Evolutionary conservation across 1,139 yeast genomes (phyloP).

Genomic region (Kodamaea suecica): DNA sequence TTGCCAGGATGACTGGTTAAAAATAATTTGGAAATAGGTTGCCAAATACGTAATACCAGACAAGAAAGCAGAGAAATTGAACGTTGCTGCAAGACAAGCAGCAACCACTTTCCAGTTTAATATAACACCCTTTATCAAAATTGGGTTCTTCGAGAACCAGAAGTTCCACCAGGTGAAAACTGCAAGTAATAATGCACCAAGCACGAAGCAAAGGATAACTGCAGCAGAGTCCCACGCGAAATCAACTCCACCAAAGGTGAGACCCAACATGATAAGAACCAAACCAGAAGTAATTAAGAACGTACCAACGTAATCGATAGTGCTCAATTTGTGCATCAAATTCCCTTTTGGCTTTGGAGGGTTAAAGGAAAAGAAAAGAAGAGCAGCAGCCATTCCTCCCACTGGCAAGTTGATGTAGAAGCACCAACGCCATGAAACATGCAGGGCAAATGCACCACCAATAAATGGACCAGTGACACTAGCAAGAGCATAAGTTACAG

Average conservation of each 20-base stretch:
- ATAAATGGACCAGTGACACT: slow-evolving; percentile 24
- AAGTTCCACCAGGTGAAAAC: slow-evolving; percentile 51
- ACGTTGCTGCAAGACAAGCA: slow-evolving; percentile 7
- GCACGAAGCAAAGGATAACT: slow-evolving; percentile 50
- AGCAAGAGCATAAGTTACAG: slow-evolving; percentile 20
- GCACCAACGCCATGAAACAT: slow-evolving; percentile 30
- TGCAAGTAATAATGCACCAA: slow-evolving; percentile 47
- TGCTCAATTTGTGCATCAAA: slow-evolving; percentile 35
- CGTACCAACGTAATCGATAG: slow-evolving; percentile 51
- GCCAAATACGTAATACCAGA: slow-evolving; percentile 12
- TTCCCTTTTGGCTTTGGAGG: slow-evolving; percentile 52
- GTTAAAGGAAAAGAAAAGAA: slow-evolving; percentile 35
- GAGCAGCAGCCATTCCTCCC: slow-evolving; percentile 20
- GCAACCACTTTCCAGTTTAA: slow-evolving; percentile 6
- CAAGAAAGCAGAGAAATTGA: slow-evolving; percentile 12
- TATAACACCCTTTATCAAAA: slow-evolving; percentile 44
- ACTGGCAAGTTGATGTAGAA: slow-evolving; percentile 26
- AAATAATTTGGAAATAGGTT: slow-evolving; percentile 39
- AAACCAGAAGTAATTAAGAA: slow-evolving; percentile 38
- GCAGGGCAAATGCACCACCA: slow-evolving; percentile 26
- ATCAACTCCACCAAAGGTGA: slow-evolving; percentile 50
- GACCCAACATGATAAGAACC: slow-evolving; percentile 44
- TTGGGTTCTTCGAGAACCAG: slow-evolving; percentile 40
- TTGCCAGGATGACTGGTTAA: slow-evolving; percentile 30
- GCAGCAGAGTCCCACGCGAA: slow-evolving; percentile 54